phyloP scores from a whole-genome alignment of 2,329 filamentous ascomycete species.

The Chlorencoelia australis region DNA sequence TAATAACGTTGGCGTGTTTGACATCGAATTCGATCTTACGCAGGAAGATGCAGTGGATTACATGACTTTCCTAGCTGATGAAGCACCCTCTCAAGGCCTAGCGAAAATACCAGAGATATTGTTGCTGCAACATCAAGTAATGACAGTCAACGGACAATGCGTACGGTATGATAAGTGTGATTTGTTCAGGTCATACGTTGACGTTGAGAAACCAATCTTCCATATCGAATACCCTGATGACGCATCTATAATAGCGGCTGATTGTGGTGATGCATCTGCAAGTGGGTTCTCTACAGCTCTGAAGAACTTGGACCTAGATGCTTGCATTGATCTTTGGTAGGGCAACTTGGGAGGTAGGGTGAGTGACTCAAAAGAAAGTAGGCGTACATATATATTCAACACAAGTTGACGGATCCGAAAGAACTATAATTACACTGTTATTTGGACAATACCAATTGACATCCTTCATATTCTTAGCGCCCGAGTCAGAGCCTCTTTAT shows the following conservation, averaged over 20 bases:
- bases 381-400: too few relatives aligned
- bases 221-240: conserved; percentile 58
- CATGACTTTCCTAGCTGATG: conserved; percentile 47
- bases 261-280: too few relatives aligned
- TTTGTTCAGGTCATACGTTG: conserved; percentile 46
- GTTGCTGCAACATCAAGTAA: conserved; percentile 8
- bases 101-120: conserved; percentile 56
- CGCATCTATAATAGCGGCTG: too few relatives aligned
- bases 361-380: too few relatives aligned
- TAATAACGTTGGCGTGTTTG: conserved; percentile 59
- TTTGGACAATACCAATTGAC: too few relatives aligned
- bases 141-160: conserved; percentile 49
- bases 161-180: conserved; percentile 50
- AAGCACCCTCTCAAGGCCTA: conserved; percentile 44
- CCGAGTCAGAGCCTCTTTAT: conserved; percentile 9
- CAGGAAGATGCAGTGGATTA: conserved; percentile 46
- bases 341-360: too few relatives aligned
- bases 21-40: conserved; percentile 49
- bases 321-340: too few relatives aligned
- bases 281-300: too few relatives aligned
- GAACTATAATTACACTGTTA: too few relatives aligned
- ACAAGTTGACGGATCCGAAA: too few relatives aligned
- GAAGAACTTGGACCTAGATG: too few relatives aligned
- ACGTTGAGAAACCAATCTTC: conserved; percentile 57
- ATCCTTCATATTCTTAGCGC: conserved; percentile 1